Percentiles rank a stretch among this genome's conserved stretches.
Conservation (phyloP, 139 green algal species). For the Coelastrella sp. region DNA sequence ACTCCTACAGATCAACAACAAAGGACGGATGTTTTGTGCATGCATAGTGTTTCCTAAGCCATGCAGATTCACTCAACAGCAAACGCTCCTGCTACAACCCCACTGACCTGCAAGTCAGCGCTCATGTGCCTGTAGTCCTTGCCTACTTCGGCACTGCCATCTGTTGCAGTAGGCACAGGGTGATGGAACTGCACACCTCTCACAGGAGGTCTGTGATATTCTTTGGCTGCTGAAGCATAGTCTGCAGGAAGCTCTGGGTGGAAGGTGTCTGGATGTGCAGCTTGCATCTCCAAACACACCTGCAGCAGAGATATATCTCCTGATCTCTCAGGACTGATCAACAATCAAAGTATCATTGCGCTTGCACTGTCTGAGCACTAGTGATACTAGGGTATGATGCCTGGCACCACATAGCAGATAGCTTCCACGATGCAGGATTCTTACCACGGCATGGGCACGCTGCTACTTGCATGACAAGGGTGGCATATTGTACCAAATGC, state of each 20-base stretch:
- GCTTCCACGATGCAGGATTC: no score
- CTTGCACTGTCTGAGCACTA: no score
- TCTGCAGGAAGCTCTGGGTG: slow-evolving; percentile 22
- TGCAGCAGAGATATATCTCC: slow-evolving; percentile 45
- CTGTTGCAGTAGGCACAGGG: slow-evolving; percentile 50
- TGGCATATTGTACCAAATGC: no score
- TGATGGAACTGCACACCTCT: slow-evolving; percentile 88
- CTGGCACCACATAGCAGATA: no score
- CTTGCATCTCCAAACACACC: slow-evolving; percentile 29
- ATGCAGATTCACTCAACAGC: no score
- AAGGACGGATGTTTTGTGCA: no score
- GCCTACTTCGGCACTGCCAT: slow-evolving; percentile 76
- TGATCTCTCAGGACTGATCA: slow-evolving; percentile 58
- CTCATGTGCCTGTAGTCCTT: slow-evolving; percentile 85
- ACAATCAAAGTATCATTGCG: not conserved
- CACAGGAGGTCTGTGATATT: slow-evolving; percentile 72
- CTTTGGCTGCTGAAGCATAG: slow-evolving; percentile 11
- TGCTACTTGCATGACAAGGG: no score
- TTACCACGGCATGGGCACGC: no score
- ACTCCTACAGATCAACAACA: no score
- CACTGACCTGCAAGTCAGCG: slow-evolving; percentile 78
- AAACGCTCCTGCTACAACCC: not conserved
- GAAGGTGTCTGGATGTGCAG: slow-evolving; percentile 15
- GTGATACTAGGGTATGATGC: no score
- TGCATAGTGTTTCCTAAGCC: no score